Conservation (phyloP, 805 yeast species). For the Wickerhamiella sorbophila region DNA sequence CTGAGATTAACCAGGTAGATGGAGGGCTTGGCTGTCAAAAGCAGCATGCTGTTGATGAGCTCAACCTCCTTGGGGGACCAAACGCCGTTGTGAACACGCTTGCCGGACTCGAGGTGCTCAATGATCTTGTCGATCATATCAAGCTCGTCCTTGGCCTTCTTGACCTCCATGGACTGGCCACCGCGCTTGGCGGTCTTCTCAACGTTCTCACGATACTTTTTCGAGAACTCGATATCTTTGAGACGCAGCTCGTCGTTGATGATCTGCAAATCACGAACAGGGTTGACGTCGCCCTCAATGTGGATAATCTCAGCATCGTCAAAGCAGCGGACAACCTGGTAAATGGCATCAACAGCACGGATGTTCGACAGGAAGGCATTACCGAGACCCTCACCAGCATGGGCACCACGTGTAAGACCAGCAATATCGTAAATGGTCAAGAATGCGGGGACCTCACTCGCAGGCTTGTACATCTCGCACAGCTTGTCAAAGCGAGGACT, state of each 20-base stretch:
- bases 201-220: slow-evolving; percentile 63
- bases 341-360: slow-evolving; percentile 94
- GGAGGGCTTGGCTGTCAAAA: slow-evolving; percentile 90
- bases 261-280: slow-evolving; percentile 86
- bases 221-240: slow-evolving; percentile 91
- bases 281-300: slow-evolving; percentile 93
- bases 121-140: slow-evolving; percentile 61
- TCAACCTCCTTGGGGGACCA: slow-evolving; percentile 92
- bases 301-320: slow-evolving; percentile 97
- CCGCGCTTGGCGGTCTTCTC: slow-evolving; percentile 75
- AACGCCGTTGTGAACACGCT: slow-evolving; percentile 70
- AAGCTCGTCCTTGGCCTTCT: slow-evolving; percentile 79
- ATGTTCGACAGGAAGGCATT: slow-evolving; percentile 93
- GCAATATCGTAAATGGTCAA: slow-evolving; percentile 94
- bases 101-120: slow-evolving; percentile 63
- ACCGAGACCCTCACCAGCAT: slow-evolving; percentile 95
- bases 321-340: slow-evolving; percentile 94
- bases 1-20: slow-evolving; percentile 83
- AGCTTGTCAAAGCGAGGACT: slow-evolving; percentile 37
- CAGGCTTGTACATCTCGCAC: slow-evolving; percentile 54
- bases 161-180: slow-evolving; percentile 78
- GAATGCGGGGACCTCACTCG: slow-evolving; percentile 78
- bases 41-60: slow-evolving; percentile 67
- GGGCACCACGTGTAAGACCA: slow-evolving; percentile 94
- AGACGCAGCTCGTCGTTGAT: slow-evolving; percentile 83